Evolutionary conservation across 140 eudicot genomes (phyloP).

Genomic region (Stevia rebaudiana): DNA sequence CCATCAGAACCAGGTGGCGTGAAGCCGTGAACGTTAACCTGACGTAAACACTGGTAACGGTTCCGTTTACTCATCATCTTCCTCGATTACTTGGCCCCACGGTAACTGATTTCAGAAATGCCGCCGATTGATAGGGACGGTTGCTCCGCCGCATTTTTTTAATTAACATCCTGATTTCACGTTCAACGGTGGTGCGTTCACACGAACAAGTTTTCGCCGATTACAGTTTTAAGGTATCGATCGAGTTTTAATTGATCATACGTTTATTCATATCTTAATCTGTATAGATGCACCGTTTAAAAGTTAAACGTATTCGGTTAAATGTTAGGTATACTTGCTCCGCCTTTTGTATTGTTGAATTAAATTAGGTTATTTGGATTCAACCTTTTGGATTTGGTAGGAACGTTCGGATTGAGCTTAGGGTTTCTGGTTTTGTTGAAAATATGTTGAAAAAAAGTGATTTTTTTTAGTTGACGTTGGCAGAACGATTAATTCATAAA

Average conservation of each 20-base stretch:
- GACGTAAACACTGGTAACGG: slow-evolving; percentile 17
- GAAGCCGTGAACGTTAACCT: slow-evolving; percentile 14
- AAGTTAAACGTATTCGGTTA: neutral
- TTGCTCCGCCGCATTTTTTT: slow-evolving; percentile 17
- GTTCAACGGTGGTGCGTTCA: slow-evolving; percentile 28
- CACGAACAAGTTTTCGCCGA: slow-evolving; percentile 3
- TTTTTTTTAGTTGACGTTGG: neutral
- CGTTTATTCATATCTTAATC: neutral
- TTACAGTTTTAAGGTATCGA: slow-evolving; percentile 14
- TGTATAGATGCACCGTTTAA: neutral
- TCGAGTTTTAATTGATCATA: neutral
- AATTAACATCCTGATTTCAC: slow-evolving; percentile 7
- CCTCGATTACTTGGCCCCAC: slow-evolving; percentile 24
- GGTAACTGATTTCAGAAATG: slow-evolving; percentile 30
- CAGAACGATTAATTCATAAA: neutral
- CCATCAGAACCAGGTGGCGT: slow-evolving; percentile 9
- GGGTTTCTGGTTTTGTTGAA: slow-evolving; percentile 16
- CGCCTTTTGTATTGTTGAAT: slow-evolving; percentile 7
- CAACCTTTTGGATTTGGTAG: slow-evolving; percentile 1
- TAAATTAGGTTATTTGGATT: slow-evolving; percentile 11
- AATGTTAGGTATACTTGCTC: slow-evolving; percentile 39
- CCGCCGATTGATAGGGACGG: slow-evolving; percentile 15
- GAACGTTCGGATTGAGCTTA: neutral
- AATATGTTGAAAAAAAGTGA: neutral
- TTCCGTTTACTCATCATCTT: slow-evolving; percentile 25